Conservation (phyloP, 2,329 filamentous ascomycete genomes). For the Erysiphe pulchra region DNA sequence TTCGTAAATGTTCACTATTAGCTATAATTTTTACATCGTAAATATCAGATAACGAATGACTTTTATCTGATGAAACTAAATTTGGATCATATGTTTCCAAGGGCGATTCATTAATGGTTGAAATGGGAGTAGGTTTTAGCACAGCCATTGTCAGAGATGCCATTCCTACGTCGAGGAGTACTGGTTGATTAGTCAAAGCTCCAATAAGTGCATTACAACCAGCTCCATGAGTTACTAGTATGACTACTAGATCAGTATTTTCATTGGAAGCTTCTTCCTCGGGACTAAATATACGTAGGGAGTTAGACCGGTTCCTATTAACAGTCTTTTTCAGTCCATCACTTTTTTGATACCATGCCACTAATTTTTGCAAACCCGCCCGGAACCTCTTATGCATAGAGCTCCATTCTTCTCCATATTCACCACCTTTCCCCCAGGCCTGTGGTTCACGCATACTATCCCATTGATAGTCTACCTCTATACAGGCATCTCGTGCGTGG, state of each 20-base stretch:
- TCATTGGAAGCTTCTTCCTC: constrained; percentile 27
- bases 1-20: constrained; percentile 45
- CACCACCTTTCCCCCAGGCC: constrained; percentile 68
- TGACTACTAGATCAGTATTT: constrained; percentile 48
- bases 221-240: constrained; percentile 82
- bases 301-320: constrained; percentile 18
- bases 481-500: constrained; percentile 69
- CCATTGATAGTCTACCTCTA: constrained; percentile 83
- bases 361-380: constrained; percentile 48
- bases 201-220: constrained; percentile 91
- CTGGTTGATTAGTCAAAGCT: constrained; percentile 72
- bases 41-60: constrained; percentile 26
- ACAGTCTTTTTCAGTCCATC: constrained; percentile 26
- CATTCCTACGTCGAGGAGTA: constrained; percentile 70
- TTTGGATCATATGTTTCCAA: too few species aligned
- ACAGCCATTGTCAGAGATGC: constrained; percentile 78
- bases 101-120: constrained; percentile 16
- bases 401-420: constrained; percentile 84
- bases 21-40: constrained; percentile 56
- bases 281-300: constrained; percentile 4
- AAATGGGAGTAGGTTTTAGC: constrained; percentile 19
- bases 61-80: constrained; percentile 13
- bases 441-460: constrained; percentile 62
- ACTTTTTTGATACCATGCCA: constrained; percentile 54
- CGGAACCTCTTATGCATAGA: constrained; percentile 82